These are phyloP conservation scores for Ophiorrhiza pumila DNA, from an alignment of 257 asterid genomes.

Conservation along the genomic window DNA sequence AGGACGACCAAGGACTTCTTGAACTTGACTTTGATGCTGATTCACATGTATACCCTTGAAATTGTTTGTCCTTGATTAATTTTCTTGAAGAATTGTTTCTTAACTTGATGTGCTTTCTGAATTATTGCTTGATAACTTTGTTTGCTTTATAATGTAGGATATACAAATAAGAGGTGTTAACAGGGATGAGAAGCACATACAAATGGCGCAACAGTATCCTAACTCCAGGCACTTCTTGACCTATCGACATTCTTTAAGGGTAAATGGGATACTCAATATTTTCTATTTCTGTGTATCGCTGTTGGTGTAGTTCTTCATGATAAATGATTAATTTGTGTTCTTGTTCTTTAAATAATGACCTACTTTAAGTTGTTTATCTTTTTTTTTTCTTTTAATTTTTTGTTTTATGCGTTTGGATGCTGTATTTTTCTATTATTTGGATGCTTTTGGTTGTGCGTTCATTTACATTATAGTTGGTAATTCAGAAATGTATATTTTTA, in stretches of 20 bases:
- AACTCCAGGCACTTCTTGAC: constrained; percentile 95
- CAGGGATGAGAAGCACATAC: constrained; percentile 81
- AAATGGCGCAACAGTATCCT: constrained; percentile 77
- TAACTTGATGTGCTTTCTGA: constrained; percentile 8
- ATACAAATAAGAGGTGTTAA: constrained; percentile 97
- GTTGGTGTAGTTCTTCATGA: neutral
- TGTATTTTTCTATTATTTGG: neutral
- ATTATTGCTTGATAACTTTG: neutral
- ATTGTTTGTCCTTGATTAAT: constrained; percentile 9
- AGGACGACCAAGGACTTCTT: constrained; percentile 83
- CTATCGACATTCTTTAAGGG: constrained; percentile 91
- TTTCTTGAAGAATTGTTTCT: constrained; percentile 7
- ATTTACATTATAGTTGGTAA: neutral
- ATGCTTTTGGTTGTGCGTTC: neutral
- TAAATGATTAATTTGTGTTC: neutral
- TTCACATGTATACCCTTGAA: constrained; percentile 50
- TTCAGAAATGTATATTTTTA: neutral
- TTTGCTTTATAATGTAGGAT: constrained; percentile 46
- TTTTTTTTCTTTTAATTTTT: too few species aligned
- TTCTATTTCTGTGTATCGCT: neutral
- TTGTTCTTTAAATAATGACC: neutral
- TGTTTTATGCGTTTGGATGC: neutral
- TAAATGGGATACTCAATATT: constrained; percentile 26
- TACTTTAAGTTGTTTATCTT: neutral
- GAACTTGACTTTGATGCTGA: constrained; percentile 90